Base-by-base conservation (phyloP, 306 rosid genomes). In the Mucuna pruriens region DNA sequence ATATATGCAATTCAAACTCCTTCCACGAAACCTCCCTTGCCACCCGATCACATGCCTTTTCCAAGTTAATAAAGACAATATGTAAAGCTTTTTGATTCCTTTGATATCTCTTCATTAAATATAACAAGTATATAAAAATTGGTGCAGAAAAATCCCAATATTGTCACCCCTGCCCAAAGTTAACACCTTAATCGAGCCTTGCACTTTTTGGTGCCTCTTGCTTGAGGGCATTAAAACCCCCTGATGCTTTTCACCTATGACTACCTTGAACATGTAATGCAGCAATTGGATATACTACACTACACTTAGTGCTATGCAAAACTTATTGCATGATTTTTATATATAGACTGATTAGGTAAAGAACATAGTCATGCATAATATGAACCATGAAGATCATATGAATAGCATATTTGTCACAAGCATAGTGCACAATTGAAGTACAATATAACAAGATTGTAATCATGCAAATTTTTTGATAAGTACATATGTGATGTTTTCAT, bases 221-320 rank as follows among this genome's bases (percentile, higher is more conserved):
- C 70, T 44, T 76, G 6, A 45, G 62, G 60, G 60, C 45, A 44
- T 44, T 25, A 26, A 54, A 42, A 29, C n/a, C 33, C 36, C n/a
- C 7, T 23, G 29, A n/a, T 22, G 64, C 64, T 5, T 44, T 25
- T 60, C 63, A 17, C 64, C 64, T 46, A 48, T 77, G 63, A 42
- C 64, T 63, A 64, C 36, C 51, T 64, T 77, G 63, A 77, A 65
- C 72, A 33, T 36, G 39, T 10, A 36, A 6, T 20, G 39, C 26
- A 65, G 16, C 71, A 17, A 46, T 19, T 20, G 17, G 49, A 13
- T 77, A 36, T 48, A 20, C 25, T 77, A 48, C 58, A 51, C 25
- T 51, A 51, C 34, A 22, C 15, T 63, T 31, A 63, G 9, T 34
- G 51, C 73, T 46, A 11, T 25, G 48, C 39, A 33, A 31, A 39